Evolutionary conservation across 148 eudicot genomes (phyloP).

Genomic region (Rhododendron williamsianum): DNA sequence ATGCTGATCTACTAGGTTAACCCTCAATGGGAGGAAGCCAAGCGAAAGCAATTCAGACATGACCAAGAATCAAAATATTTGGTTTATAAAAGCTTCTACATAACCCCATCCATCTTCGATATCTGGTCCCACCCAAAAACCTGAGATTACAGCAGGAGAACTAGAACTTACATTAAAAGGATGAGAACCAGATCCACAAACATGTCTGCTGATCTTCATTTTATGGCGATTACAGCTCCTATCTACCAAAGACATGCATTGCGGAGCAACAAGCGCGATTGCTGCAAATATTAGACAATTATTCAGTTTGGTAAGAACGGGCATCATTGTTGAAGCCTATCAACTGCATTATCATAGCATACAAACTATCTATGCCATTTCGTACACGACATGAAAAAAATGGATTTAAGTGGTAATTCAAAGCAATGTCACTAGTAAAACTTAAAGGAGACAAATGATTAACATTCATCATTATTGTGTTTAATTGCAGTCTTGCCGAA

Average conservation of each 20-base stretch:
- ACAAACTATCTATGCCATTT: background rate
- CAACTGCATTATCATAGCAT: background rate
- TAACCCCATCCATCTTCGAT: constrained; percentile 87
- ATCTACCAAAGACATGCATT: constrained; percentile 10
- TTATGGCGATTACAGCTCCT: constrained; percentile 6
- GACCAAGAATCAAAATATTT: constrained; percentile 24
- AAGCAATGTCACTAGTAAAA: background rate
- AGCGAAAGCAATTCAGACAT: background rate
- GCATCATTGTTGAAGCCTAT: background rate
- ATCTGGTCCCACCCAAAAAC: constrained; percentile 89
- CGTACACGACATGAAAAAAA: background rate
- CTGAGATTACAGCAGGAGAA: constrained; percentile 31
- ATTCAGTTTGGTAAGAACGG: background rate
- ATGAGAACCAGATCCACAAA: constrained; percentile 11
- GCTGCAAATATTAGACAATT: constrained; percentile 28
- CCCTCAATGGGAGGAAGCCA: constrained; percentile 21
- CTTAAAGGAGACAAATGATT: background rate
- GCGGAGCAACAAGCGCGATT: constrained; percentile 12
- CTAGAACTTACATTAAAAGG: constrained; percentile 26
- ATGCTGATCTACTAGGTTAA: background rate
- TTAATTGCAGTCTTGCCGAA: background rate
- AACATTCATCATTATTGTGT: background rate
- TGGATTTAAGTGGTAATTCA: background rate
- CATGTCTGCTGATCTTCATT: constrained; percentile 11
- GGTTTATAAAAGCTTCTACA: constrained; percentile 53